phyloP scores from a whole-genome alignment of 331 rosid species.

The Saraca asoca region DNA sequence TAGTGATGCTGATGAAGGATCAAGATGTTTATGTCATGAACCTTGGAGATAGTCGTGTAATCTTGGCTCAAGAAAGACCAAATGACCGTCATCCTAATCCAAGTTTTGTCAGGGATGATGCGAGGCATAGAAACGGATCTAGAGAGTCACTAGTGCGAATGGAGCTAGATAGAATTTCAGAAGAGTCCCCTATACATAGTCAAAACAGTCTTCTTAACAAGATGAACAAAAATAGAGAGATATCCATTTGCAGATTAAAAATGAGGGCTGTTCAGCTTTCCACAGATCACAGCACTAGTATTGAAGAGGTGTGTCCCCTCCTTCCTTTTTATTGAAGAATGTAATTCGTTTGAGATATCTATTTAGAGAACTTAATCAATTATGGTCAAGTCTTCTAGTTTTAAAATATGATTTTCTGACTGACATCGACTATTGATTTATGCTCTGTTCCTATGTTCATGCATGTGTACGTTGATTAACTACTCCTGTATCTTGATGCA shows the following conservation, averaged over 20 bases:
- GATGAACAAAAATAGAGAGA: constrained; percentile 55
- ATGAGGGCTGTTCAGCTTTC: constrained; percentile 74
- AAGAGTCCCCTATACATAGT: constrained; percentile 65
- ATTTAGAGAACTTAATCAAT: not conserved
- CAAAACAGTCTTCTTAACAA: constrained; percentile 46
- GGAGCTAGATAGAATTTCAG: constrained; percentile 67
- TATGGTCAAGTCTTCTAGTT: not conserved
- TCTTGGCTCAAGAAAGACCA: constrained; percentile 64
- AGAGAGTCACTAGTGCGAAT: constrained; percentile 58
- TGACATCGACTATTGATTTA: not conserved
- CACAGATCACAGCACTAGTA: constrained; percentile 59
- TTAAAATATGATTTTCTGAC: not conserved
- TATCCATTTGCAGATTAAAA: constrained; percentile 54
- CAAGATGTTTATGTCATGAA: constrained; percentile 76
- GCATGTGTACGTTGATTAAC: not conserved
- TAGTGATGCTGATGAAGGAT: constrained; percentile 73
- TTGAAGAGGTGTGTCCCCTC: constrained; percentile 50
- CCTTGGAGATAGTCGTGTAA: constrained; percentile 66
- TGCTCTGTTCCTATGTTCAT: not conserved
- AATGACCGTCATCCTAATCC: constrained; percentile 58
- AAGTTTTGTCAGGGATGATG: constrained; percentile 47
- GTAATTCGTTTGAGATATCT: not conserved
- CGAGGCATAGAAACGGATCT: constrained; percentile 51
- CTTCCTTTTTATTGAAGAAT: constrained; percentile 25
- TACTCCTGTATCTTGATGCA: too few relatives aligned